These are phyloP conservation scores for Phytophthora meadii DNA, from an alignment of 352 stramenopile genomes.

Conservation along the genomic window DNA sequence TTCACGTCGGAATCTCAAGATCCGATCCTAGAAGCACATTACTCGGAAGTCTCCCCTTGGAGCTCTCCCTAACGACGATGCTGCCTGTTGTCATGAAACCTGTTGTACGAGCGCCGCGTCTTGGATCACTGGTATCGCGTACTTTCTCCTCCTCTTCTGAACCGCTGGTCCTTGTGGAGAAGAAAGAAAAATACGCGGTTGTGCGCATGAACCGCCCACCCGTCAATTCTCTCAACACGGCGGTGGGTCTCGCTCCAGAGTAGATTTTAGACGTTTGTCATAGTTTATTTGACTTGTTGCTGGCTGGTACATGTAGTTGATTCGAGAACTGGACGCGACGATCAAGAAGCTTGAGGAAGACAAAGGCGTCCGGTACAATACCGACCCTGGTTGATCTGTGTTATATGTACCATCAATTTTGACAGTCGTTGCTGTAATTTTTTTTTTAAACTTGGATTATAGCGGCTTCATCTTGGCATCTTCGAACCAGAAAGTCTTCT, in stretches of 20 bases:
- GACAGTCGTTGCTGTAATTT: background rate
- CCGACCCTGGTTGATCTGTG: background rate
- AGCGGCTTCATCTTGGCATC: slow-evolving; percentile 84
- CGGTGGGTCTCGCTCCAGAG: slow-evolving; percentile 34
- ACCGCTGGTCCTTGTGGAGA: slow-evolving; percentile 78
- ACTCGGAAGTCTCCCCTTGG: no score
- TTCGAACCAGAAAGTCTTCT: slow-evolving; percentile 89
- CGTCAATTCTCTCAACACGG: slow-evolving; percentile 84
- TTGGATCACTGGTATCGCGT: slow-evolving; percentile 10
- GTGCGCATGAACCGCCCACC: slow-evolving; percentile 82
- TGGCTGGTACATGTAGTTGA: slow-evolving; percentile 43
- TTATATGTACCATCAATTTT: background rate
- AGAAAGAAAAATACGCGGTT: slow-evolving; percentile 74
- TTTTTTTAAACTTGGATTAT: slow-evolving; percentile 3
- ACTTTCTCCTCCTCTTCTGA: slow-evolving; percentile 43
- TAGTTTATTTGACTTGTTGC: background rate
- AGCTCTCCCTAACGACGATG: slow-evolving; percentile 13
- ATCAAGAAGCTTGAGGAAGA: slow-evolving; percentile 80
- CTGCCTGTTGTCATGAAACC: slow-evolving; percentile 18
- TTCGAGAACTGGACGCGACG: slow-evolving; percentile 69
- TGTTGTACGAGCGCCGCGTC: slow-evolving; percentile 9
- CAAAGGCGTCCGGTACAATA: slow-evolving; percentile 71
- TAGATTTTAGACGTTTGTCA: background rate
- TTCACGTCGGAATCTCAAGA: slow-evolving; percentile 49
- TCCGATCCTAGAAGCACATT: background rate